These are phyloP conservation scores for Plenodomus biglobosus DNA, from an alignment of 2,329 filamentous ascomycete genomes.

Conservation along the genomic window DNA sequence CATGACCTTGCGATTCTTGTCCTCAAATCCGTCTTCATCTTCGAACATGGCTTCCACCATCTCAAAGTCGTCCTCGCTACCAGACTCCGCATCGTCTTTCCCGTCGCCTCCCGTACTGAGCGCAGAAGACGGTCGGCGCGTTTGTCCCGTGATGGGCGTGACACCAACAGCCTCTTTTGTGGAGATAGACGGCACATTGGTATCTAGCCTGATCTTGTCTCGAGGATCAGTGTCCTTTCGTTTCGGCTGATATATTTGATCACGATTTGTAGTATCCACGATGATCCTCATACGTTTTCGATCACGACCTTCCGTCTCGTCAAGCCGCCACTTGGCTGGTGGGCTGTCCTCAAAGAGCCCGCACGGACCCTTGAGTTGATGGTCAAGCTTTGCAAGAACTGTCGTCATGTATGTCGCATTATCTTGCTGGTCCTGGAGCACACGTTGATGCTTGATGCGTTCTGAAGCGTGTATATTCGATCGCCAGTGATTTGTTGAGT, in stretches of 20 bases:
- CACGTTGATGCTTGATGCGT: conserved; percentile 84
- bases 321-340: conserved; percentile 80
- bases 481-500: conserved; percentile 86
- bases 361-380: conserved; percentile 75
- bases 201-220: conserved; percentile 52
- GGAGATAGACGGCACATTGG: conserved; percentile 41
- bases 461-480: conserved; percentile 94
- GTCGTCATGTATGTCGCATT: conserved; percentile 76
- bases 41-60: conserved; percentile 92
- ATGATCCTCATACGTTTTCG: conserved; percentile 89
- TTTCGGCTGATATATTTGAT: conserved; percentile 83
- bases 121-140: conserved; percentile 24
- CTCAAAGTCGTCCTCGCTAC: conserved; percentile 87
- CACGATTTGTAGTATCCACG: conserved; percentile 67
- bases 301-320: conserved; percentile 92
- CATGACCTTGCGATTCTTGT: conserved; percentile 98
- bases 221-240: conserved; percentile 63
- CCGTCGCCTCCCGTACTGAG: conserved; percentile 30
- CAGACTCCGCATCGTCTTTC: conserved; percentile 46
- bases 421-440: conserved; percentile 91
- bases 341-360: conserved; percentile 72
- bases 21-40: conserved; percentile 82
- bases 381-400: conserved; percentile 75
- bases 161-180: conserved; percentile 32
- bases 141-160: conserved; percentile 28